Base-by-base conservation (phyloP, 2,329 filamentous ascomycete genomes). In the Thyridium curvatum region DNA sequence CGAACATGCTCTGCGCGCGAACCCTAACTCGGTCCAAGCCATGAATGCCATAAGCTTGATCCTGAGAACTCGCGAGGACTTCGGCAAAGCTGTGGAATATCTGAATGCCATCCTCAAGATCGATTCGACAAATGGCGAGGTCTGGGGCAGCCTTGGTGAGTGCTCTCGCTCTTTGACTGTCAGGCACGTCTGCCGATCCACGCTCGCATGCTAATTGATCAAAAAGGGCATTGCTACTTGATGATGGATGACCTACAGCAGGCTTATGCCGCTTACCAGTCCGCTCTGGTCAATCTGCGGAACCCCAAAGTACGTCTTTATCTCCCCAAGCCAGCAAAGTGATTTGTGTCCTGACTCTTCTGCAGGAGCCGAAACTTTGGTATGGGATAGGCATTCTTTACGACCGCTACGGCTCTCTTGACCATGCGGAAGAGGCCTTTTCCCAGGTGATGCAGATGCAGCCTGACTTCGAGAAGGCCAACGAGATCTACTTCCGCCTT, bases 221-320 rank as follows among this genome's bases (percentile, higher is more conserved):
- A 21, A 33, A 12, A 50, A 91, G 88, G 93, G n/a, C 93, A 97
- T 61, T 97, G 93, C 66, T 94, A 91, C 59, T 72, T 98, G 18
- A 98, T 98, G 93, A 94, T 95, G 78, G 93, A 98, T 56, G 91
- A 96, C 54, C 67, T 97, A 28, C 93, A 97, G 64, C 89, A 97
- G 57, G 93, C 93, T 1, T 98, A 98, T 55, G 86, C 87, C 26
- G 90, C 93, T 1, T 98, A 98, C 59, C 93, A 98, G 60, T 88
- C 94, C 58, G 93, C 93, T 6, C 68, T 97, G 7, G 91, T 96
- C 46, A 91, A 97, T 61, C 71, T 98, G 31, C 80, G 84, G 35
- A 91, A 96, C 59, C 90, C 91, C 2, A 97, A 96, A 77, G 87
- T 91, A 64, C 46, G 71, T 60, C 6, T 9, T 15, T 32, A n/a